These are phyloP conservation scores for Diaporthe capsici DNA, from an alignment of 2,329 filamentous ascomycete genomes.

Conservation along the genomic window DNA sequence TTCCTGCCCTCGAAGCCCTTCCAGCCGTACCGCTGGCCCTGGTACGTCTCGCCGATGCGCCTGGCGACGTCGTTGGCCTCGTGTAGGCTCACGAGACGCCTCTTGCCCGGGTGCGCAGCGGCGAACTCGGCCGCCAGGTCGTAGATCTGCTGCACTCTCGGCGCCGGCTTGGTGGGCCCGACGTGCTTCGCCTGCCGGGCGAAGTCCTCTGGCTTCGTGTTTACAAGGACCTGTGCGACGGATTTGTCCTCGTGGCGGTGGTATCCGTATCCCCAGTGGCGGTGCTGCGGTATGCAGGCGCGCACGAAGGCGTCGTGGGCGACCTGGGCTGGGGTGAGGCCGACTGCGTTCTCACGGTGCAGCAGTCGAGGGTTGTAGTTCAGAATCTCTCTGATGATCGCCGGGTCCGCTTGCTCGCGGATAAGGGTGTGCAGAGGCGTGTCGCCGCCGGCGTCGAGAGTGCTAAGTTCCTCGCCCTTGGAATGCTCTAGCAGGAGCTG, in stretches of 20 bases:
- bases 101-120: conserved; percentile 52
- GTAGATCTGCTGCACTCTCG: conserved; percentile 39
- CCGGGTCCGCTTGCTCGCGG: conserved; percentile 50
- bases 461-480: conserved; percentile 66
- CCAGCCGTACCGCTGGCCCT: conserved; percentile 37
- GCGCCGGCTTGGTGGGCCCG: not conserved
- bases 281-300: conserved; percentile 47
- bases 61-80: conserved; percentile 62
- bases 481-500: conserved; percentile 68
- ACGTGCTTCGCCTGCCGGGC: conserved; percentile 5
- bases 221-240: conserved; percentile 29
- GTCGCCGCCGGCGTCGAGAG: conserved; percentile 76
- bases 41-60: conserved; percentile 46
- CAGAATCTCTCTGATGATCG: conserved; percentile 62
- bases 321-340: conserved; percentile 79
- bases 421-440: conserved; percentile 74
- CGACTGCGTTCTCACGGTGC: conserved; percentile 81
- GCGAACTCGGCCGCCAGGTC: conserved; percentile 47
- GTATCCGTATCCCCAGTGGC: conserved; percentile 1
- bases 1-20: not conserved
- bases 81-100: conserved; percentile 67
- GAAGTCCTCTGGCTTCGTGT: conserved; percentile 39
- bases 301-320: conserved; percentile 68
- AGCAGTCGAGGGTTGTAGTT: conserved; percentile 71
- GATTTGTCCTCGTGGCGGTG: not conserved